A percentile compares a stretch with the other conserved stretches of the same genome.
These are phyloP conservation scores for Phaeosphaeria sp. DNA, from an alignment of 2,329 filamentous ascomycete species.

Conservation along the genomic window DNA sequence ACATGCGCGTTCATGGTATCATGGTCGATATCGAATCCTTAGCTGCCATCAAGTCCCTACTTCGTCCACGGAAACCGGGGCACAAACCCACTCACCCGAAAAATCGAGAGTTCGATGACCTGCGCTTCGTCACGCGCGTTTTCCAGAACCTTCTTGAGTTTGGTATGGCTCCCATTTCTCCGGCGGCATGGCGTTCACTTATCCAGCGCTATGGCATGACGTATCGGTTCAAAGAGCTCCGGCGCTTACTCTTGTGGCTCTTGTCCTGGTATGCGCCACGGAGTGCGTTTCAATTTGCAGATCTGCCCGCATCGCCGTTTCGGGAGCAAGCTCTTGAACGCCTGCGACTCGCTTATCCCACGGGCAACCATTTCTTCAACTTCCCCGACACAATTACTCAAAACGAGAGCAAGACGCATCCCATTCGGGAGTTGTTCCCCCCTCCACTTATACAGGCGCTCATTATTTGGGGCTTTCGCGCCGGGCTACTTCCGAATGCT, in stretches of 20 bases:
- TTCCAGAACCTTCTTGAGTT: constrained; percentile 56
- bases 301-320: constrained; percentile 30
- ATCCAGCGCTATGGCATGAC: constrained; percentile 67
- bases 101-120: constrained; percentile 40
- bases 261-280: constrained; percentile 47
- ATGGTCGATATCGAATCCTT: constrained; percentile 52
- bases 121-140: constrained; percentile 56
- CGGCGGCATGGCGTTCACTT: constrained; percentile 63
- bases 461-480: constrained; percentile 44
- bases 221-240: constrained; percentile 59
- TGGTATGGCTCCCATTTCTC: constrained; percentile 50
- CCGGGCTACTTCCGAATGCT: constrained; percentile 33
- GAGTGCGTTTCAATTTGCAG: constrained; percentile 20
- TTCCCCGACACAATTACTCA: constrained; percentile 16
- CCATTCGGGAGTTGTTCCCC: constrained; percentile 36
- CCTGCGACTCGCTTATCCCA: constrained; percentile 21
- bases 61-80: constrained; percentile 49
- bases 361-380: constrained; percentile 23
- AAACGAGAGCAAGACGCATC: constrained; percentile 20
- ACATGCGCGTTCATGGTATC: constrained; percentile 57
- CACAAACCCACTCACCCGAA: constrained; percentile 37
- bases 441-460: constrained; percentile 35
- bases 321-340: constrained; percentile 26
- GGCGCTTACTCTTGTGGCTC: constrained; percentile 61
- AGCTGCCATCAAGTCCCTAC: constrained; percentile 49